Evolutionary conservation across 306 rosid genomes (phyloP).

Genomic region (Vicia faba): DNA sequence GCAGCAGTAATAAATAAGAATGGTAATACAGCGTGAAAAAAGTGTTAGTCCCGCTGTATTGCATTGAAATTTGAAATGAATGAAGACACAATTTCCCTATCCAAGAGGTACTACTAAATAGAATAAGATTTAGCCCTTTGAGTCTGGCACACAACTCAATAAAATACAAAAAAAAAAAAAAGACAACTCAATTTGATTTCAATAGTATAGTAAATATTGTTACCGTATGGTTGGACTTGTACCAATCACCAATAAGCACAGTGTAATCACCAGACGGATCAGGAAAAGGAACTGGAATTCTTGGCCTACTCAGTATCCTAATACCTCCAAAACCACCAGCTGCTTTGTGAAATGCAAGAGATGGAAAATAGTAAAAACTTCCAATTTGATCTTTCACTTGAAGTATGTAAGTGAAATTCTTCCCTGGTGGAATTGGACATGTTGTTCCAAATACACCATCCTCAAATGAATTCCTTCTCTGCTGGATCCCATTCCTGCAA

Average conservation of each 20-base stretch:
- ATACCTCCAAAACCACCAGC: slow-evolving; percentile 98
- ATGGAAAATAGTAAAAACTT: slow-evolving; percentile 89
- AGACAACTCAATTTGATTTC: too few relatives aligned
- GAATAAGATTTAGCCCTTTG: too few relatives aligned
- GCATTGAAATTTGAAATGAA: not conserved
- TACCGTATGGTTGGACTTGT: slow-evolving; percentile 89
- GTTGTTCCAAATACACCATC: slow-evolving; percentile 93
- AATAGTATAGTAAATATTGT: not conserved
- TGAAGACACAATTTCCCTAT: not conserved
- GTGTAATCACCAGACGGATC: slow-evolving; percentile 91
- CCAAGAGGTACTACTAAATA: not conserved
- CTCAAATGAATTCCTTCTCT: slow-evolving; percentile 86
- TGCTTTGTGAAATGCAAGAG: slow-evolving; percentile 93
- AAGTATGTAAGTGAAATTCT: slow-evolving; percentile 85
- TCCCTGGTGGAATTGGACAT: slow-evolving; percentile 93
- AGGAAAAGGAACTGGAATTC: slow-evolving; percentile 90
- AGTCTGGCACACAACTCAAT: not conserved
- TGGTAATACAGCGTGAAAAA: not conserved
- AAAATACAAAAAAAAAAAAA: too few relatives aligned
- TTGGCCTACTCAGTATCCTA: slow-evolving; percentile 90
- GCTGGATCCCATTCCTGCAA: slow-evolving; percentile 82
- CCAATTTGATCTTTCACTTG: slow-evolving; percentile 99
- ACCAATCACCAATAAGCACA: slow-evolving; percentile 94
- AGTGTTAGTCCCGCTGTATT: not conserved
- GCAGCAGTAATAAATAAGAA: not conserved